Percentiles rank a stretch among this genome's conserved stretches.
These are phyloP conservation scores for Phialemoniopsis sp. DNA, from an alignment of 2,329 filamentous ascomycete species.

Conservation along the genomic window DNA sequence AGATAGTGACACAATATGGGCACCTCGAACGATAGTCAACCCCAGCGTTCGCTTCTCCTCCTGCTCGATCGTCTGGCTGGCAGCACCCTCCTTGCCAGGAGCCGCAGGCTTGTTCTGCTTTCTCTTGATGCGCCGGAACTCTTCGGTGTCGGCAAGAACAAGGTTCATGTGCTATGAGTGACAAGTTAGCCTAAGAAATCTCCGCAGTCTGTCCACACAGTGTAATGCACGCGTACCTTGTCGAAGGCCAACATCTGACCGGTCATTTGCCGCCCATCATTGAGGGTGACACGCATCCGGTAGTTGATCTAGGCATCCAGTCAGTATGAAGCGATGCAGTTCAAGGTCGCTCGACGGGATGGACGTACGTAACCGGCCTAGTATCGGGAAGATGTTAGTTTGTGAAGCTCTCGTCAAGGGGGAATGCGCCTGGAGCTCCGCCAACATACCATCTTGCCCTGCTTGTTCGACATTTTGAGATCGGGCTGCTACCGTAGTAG, in stretches of 20 bases:
- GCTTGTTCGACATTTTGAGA: constrained; percentile 76
- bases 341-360: constrained; percentile 10
- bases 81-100: constrained; percentile 49
- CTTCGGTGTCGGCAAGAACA: constrained; percentile 96
- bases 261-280: constrained; percentile 93
- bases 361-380: constrained; percentile 69
- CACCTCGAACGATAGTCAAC: constrained; percentile 88
- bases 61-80: constrained; percentile 71
- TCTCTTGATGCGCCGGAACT: constrained; percentile 88
- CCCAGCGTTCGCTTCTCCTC: constrained; percentile 98
- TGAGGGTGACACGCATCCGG: constrained; percentile 95
- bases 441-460: constrained; percentile 96
- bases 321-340: constrained; percentile 15
- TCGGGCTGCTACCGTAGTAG: constrained; percentile 34
- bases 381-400: constrained; percentile 53
- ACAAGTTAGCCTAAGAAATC: not conserved
- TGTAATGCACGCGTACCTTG: constrained; percentile 75
- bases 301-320: constrained; percentile 79
- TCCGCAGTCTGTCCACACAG: no score
- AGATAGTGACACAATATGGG: constrained; percentile 89
- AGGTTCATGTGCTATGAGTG: constrained; percentile 88
- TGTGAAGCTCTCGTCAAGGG: constrained; percentile 46
- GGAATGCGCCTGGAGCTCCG: constrained; percentile 17
- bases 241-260: constrained; percentile 98
- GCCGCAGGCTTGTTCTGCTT: constrained; percentile 71